Percentiles rank a stretch among this genome's conserved stretches.
Conservation (phyloP, 2,329 filamentous ascomycete genomes). For the Cercospora beticola region DNA sequence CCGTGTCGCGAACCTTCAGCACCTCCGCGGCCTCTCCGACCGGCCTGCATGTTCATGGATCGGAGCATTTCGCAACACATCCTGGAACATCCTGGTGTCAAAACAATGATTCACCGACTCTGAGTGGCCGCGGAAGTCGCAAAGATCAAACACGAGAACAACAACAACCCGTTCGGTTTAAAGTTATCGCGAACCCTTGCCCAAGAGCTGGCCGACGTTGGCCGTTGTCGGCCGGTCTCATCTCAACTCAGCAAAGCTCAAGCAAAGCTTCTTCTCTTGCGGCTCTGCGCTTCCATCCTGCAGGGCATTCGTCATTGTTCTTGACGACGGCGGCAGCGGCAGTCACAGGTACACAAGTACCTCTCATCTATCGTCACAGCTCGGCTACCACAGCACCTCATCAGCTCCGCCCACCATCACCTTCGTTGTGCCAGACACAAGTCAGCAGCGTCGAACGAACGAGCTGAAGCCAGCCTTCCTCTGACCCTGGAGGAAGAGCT, state of each 20-base stretch:
- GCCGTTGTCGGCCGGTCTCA: background rate
- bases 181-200: background rate
- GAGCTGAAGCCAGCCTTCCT: constrained; percentile 3
- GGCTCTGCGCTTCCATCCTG: background rate
- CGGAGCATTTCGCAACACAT: background rate
- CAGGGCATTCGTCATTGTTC: background rate
- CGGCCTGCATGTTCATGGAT: background rate
- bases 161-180: background rate
- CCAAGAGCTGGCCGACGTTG: background rate
- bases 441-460: background rate
- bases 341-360: background rate
- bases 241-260: background rate
- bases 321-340: background rate
- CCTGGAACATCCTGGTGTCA: background rate
- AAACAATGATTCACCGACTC: background rate
- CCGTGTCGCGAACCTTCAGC: background rate
- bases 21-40: background rate
- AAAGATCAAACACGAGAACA: background rate
- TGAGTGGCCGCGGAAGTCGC: background rate
- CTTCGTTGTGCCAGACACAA: background rate
- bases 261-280: constrained; percentile 1
- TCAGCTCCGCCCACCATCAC: background rate
- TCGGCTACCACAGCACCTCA: background rate
- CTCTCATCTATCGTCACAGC: background rate
- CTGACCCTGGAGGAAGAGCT: constrained; percentile 5